These are phyloP conservation scores for Quercus ilex DNA, from an alignment of 306 rosid species.

Conservation along the genomic window DNA sequence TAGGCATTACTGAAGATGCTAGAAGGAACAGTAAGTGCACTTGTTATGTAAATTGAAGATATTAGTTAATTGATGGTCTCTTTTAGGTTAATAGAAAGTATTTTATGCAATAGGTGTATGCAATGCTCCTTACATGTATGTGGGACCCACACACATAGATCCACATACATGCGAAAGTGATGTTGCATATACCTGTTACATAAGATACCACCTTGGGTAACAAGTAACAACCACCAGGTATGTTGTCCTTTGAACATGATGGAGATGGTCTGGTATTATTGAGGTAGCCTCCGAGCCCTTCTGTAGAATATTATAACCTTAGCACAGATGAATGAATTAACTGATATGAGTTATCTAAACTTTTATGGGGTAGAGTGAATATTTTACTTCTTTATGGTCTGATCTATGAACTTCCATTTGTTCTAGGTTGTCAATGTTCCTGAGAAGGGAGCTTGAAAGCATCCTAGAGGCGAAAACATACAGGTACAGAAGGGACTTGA, in stretches of 20 bases:
- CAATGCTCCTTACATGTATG: too few relatives aligned
- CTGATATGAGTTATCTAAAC: neutral
- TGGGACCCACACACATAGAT: too few relatives aligned
- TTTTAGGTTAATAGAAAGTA: neutral
- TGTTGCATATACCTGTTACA: too few relatives aligned
- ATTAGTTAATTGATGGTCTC: neutral
- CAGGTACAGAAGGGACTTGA: constrained; percentile 44
- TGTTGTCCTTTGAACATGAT: neutral
- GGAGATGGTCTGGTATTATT: neutral
- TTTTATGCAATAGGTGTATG: too few relatives aligned
- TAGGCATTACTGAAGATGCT: constrained; percentile 97
- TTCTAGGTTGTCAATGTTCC: constrained; percentile 93
- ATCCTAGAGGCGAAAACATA: constrained; percentile 94
- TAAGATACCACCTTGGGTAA: too few relatives aligned
- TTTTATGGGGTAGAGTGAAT: neutral
- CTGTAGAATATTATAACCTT: neutral
- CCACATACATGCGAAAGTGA: too few relatives aligned
- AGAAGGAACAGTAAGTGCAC: constrained; percentile 88
- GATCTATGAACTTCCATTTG: constrained; percentile 25
- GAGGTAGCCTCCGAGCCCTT: neutral
- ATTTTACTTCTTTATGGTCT: constrained; percentile 1
- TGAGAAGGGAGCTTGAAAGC: constrained; percentile 97
- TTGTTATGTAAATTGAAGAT: constrained; percentile 2
- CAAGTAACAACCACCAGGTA: too few relatives aligned
- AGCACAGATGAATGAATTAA: neutral